Percentiles rank a stretch among this genome's conserved stretches.
Evolutionary conservation across 2,329 filamentous ascomycete genomes (phyloP).

Genomic region (Tolypocladium tropicale): DNA sequence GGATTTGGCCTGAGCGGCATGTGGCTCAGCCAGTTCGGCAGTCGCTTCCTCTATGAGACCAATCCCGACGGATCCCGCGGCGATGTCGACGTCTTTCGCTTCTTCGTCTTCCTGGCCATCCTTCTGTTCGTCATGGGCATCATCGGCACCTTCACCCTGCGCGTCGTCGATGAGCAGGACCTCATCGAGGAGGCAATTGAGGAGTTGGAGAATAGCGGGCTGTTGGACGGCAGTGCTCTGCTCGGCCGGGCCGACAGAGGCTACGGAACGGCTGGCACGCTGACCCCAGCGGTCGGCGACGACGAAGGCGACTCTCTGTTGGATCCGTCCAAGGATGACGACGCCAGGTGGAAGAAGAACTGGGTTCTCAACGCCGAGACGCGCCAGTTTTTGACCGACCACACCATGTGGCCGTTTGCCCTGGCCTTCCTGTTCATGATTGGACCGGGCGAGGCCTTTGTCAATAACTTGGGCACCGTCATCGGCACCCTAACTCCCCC

Average conservation of each 20-base stretch:
- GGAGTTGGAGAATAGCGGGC: conserved; percentile 78
- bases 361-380: conserved; percentile 92
- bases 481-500: conserved; percentile 73
- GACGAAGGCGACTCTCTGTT: conserved; percentile 32
- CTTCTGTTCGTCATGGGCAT: conserved; percentile 62
- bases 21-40: conserved; percentile 88
- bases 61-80: conserved; percentile 51
- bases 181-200: conserved; percentile 86
- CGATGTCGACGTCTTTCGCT: conserved; percentile 67
- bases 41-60: conserved; percentile 62
- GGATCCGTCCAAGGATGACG: conserved; percentile 31
- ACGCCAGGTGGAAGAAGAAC: conserved; percentile 63
- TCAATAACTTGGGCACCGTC: conserved; percentile 93
- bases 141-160: conserved; percentile 62
- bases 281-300: conserved; percentile 32
- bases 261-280: conserved; percentile 52
- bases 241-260: conserved; percentile 45
- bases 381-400: conserved; percentile 70
- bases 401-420: conserved; percentile 93
- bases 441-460: conserved; percentile 92
- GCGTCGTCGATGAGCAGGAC: conserved; percentile 73
- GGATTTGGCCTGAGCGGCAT: conserved; percentile 89
- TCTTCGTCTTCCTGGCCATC: conserved; percentile 75
- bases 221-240: conserved; percentile 66
- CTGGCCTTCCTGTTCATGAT: conserved; percentile 86